Percentiles rank a stretch among this genome's conserved stretches.
Evolutionary conservation across 2,329 filamentous ascomycete genomes (phyloP).

Genomic region (Fusarium sp.): DNA sequence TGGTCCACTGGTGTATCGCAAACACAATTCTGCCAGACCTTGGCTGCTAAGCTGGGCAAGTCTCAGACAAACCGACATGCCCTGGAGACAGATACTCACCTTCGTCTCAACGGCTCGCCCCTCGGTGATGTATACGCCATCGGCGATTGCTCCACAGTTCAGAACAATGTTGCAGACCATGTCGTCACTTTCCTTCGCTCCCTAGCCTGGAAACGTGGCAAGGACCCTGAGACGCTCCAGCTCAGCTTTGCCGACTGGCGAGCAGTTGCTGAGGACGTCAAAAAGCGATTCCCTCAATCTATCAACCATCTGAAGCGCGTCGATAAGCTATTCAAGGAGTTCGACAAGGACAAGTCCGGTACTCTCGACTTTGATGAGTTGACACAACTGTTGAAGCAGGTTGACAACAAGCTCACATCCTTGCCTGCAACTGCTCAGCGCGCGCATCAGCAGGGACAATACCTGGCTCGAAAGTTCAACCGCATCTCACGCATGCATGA

Average conservation of each 20-base stretch:
- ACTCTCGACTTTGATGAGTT: slow-evolving; percentile 96
- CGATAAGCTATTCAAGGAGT: slow-evolving; percentile 90
- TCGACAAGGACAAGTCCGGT: slow-evolving; percentile 92
- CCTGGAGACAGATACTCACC: slow-evolving; percentile 92
- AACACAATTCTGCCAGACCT: slow-evolving; percentile 80
- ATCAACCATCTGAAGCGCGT: slow-evolving; percentile 87
- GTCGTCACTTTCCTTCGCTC: slow-evolving; percentile 90
- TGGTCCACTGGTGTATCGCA: slow-evolving; percentile 98
- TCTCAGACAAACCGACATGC: slow-evolving; percentile 90
- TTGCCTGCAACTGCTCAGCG: slow-evolving; percentile 95
- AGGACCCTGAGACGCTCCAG: slow-evolving; percentile 88
- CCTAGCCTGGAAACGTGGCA: slow-evolving; percentile 91
- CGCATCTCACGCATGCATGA: slow-evolving; percentile 84
- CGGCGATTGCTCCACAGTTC: slow-evolving; percentile 94
- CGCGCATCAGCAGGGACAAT: slow-evolving; percentile 94
- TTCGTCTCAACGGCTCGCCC: slow-evolving; percentile 88
- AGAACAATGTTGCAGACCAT: slow-evolving; percentile 96
- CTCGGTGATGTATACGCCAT: slow-evolving; percentile 96
- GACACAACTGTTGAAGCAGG: slow-evolving; percentile 87
- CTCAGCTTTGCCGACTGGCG: slow-evolving; percentile 92
- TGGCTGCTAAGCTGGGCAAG: slow-evolving; percentile 82
- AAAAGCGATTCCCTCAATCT: slow-evolving; percentile 91
- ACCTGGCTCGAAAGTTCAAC: slow-evolving; percentile 94
- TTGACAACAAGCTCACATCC: slow-evolving; percentile 94
- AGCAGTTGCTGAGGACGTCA: slow-evolving; percentile 83